These are phyloP conservation scores for Syncephalis fuscata DNA, from an alignment of 371 early-diverging fungal species.

Conservation along the genomic window DNA sequence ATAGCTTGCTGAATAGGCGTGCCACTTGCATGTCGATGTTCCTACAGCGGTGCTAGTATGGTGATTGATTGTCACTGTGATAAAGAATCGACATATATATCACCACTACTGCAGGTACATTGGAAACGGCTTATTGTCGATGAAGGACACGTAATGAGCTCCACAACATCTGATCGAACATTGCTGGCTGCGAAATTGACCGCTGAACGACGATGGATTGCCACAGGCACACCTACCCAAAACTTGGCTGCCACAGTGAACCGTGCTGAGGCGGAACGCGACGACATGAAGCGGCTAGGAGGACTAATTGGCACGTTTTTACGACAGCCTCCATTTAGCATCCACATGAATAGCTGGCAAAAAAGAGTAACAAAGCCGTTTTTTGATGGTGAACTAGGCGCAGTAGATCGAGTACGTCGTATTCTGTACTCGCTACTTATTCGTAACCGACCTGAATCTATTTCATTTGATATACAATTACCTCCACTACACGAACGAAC, in stretches of 20 bases:
- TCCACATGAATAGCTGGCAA: slow-evolving; percentile 10
- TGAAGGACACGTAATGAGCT: slow-evolving; percentile 43
- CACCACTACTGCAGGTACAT: slow-evolving; percentile 46
- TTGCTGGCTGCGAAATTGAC: slow-evolving; percentile 33
- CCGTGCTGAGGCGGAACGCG: slow-evolving; percentile 4
- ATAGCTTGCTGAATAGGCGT: neutral
- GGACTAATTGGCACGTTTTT: slow-evolving; percentile 23
- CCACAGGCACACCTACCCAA: slow-evolving; percentile 50
- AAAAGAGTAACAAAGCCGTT: slow-evolving; percentile 18
- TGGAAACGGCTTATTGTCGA: slow-evolving; percentile 66
- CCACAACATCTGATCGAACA: slow-evolving; percentile 17
- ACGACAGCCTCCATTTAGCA: slow-evolving; percentile 26
- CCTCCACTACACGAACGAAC: slow-evolving; percentile 36
- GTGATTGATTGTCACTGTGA: slow-evolving; percentile 3
- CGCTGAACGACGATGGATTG: slow-evolving; percentile 53
- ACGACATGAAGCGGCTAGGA: slow-evolving; percentile 23
- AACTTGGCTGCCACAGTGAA: slow-evolving; percentile 19
- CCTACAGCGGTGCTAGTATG: too few species aligned
- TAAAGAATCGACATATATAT: slow-evolving; percentile 9
- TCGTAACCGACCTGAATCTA: slow-evolving; percentile 31
- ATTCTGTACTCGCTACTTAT: slow-evolving; percentile 45
- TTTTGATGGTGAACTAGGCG: slow-evolving; percentile 19
- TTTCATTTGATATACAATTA: slow-evolving; percentile 31
- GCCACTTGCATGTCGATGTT: too few species aligned
- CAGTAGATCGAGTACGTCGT: slow-evolving; percentile 12